Percentiles rank a stretch among this genome's conserved stretches.
phyloP scores from a whole-genome alignment of 2,329 filamentous ascomycete species.

The Aspergillus chevalieri region DNA sequence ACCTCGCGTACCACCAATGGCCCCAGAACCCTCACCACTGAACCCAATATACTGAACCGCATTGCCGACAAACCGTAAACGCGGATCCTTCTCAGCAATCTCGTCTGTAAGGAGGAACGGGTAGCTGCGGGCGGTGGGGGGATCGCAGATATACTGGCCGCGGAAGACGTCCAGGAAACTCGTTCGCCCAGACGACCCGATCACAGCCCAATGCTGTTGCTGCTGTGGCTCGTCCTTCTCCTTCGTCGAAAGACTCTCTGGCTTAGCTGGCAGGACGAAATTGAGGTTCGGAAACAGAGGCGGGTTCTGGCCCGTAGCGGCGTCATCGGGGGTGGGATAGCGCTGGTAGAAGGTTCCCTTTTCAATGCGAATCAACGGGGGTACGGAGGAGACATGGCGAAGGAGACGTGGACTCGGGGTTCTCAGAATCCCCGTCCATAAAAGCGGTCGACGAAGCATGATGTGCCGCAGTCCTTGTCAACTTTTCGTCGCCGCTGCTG shows the following conservation, averaged over 20 bases:
- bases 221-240: constrained; percentile 16
- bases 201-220: constrained; percentile 71
- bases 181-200: constrained; percentile 75
- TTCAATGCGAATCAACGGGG: constrained; percentile 63
- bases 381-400: constrained; percentile 9
- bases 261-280: constrained; percentile 60
- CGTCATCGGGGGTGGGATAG: constrained; percentile 52
- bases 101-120: constrained; percentile 66
- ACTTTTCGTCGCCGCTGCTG: background rate
- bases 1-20: constrained; percentile 47
- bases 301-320: constrained; percentile 53
- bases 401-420: background rate
- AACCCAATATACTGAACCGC: constrained; percentile 91
- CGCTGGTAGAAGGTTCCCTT: constrained; percentile 79
- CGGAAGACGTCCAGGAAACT: constrained; percentile 73
- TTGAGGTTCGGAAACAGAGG: constrained; percentile 66
- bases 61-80: constrained; percentile 53
- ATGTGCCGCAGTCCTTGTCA: constrained; percentile 4
- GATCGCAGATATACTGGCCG: constrained; percentile 68
- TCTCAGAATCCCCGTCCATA: constrained; percentile 10
- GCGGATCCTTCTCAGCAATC: constrained; percentile 46
- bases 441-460: constrained; percentile 23
- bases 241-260: constrained; percentile 2
- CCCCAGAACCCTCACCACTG: constrained; percentile 60
- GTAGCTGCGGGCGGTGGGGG: constrained; percentile 68